A percentile compares a stretch with the other conserved stretches of the same genome.
phyloP scores from a whole-genome alignment of 192 early-diverging fungal genomes.

The Coemansia erecta region DNA sequence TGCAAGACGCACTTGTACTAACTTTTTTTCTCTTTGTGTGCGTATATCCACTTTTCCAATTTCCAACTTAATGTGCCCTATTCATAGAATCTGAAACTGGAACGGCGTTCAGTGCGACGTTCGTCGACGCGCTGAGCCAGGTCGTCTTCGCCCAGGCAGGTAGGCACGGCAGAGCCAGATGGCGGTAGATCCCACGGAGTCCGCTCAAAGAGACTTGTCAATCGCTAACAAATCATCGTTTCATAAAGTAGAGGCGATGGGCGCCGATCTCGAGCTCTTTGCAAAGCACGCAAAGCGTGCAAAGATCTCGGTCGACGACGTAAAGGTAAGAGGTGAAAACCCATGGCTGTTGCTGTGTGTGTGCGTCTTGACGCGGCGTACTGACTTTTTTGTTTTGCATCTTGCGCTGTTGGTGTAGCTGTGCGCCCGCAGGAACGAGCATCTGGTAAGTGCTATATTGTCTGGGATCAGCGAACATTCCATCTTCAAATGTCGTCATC shows the following conservation, averaged over 20 bases:
- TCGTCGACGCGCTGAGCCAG: constrained; percentile 44
- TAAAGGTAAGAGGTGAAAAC: constrained; percentile 20
- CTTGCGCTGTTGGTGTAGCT: constrained; percentile 18
- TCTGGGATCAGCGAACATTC: background rate
- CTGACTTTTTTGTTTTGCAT: background rate
- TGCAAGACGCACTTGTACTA: background rate
- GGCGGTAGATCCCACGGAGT: background rate
- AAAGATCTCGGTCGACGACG: constrained; percentile 48
- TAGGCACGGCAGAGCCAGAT: constrained; percentile 4
- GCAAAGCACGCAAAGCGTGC: constrained; percentile 48
- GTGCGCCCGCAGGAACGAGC: constrained; percentile 33
- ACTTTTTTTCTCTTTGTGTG: background rate
- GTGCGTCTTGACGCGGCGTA: background rate
- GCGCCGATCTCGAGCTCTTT: constrained; percentile 46
- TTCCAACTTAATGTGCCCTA: background rate
- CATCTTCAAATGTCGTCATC: background rate
- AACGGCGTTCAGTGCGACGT: constrained; percentile 27
- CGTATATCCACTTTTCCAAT: background rate
- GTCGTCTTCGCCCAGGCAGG: constrained; percentile 41
- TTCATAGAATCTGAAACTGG: constrained; percentile 25
- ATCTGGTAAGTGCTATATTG: constrained; percentile 18
- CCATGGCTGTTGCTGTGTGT: background rate
- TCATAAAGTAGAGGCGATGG: constrained; percentile 29
- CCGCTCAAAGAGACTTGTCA: background rate
- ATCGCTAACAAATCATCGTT: too few relatives aligned